phyloP scores from a whole-genome alignment of 371 early-diverging fungal genomes.

The Phascolomyces articulosus region DNA sequence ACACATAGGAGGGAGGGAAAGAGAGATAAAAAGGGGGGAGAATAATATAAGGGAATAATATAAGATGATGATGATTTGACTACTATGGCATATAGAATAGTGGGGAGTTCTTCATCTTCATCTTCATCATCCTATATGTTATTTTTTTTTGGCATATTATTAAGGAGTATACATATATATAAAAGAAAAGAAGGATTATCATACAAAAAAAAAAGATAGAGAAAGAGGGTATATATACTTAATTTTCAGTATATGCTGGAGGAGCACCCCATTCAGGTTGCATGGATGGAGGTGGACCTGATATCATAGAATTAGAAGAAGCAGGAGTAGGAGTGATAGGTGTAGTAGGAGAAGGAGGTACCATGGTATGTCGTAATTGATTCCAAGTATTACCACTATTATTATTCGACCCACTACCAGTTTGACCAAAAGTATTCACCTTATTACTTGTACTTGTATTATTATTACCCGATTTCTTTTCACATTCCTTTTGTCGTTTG shows the following conservation, averaged over 20 bases:
- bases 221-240: neutral
- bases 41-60: too few relatives aligned
- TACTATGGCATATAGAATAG: too few relatives aligned
- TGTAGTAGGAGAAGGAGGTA: neutral
- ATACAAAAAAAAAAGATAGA: neutral
- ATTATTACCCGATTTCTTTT: slow-evolving; percentile 10
- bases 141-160: too few relatives aligned
- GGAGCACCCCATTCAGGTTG: slow-evolving; percentile 27
- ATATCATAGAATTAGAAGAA: neutral
- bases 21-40: too few relatives aligned
- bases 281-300: slow-evolving; percentile 8
- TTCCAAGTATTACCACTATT: neutral
- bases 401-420: neutral
- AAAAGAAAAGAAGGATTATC: neutral
- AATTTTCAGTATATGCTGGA: slow-evolving; percentile 18
- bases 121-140: too few relatives aligned
- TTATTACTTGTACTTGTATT: slow-evolving; percentile 12
- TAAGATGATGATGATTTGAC: too few relatives aligned
- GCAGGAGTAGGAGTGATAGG: neutral
- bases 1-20: too few relatives aligned
- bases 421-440: neutral
- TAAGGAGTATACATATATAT: too few relatives aligned
- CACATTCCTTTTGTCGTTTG: neutral
- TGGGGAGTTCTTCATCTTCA: too few relatives aligned
- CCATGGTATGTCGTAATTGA: neutral